phyloP scores from a whole-genome alignment of 306 rosid genomes.

The Cyamopsis tetragonoloba region DNA sequence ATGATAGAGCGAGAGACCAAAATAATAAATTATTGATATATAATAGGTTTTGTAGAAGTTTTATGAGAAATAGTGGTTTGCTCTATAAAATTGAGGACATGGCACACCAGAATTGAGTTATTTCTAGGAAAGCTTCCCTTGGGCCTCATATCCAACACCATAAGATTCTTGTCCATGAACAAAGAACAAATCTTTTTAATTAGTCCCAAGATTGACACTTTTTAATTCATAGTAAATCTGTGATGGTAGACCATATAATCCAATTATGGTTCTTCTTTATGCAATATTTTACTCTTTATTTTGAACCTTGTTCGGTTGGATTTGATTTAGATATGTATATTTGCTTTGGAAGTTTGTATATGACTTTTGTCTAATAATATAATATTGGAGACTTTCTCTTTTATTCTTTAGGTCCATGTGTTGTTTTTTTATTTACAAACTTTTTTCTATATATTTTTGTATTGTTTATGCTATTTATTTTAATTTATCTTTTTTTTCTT shows the following conservation, averaged over 20 bases:
- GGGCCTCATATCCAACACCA: neutral
- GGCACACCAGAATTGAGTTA: neutral
- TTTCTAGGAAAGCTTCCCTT: constrained; percentile 7
- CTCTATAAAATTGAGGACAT: neutral
- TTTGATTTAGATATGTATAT: neutral
- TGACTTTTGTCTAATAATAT: neutral
- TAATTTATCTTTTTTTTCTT: too few species aligned
- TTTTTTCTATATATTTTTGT: too few species aligned
- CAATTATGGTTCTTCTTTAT: neutral
- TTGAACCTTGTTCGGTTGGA: neutral
- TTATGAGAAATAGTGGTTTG: too few species aligned
- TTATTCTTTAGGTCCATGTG: too few species aligned
- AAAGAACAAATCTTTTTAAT: neutral
- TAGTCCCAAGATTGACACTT: neutral
- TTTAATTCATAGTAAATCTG: constrained; percentile 11
- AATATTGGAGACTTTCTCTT: neutral
- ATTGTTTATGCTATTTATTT: too few species aligned
- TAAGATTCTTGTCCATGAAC: constrained; percentile 13
- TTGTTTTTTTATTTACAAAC: too few species aligned
- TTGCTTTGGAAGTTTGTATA: neutral
- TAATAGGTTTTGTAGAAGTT: too few species aligned
- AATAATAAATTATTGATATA: too few species aligned
- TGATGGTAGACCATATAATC: neutral
- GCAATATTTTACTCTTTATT: neutral
- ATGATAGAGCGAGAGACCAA: too few species aligned